Evolutionary conservation across 177 flowering plant genomes (phyloP), one percentile per base, ranked within the genome.

Genomic region (Vitis hybrid): DNA sequence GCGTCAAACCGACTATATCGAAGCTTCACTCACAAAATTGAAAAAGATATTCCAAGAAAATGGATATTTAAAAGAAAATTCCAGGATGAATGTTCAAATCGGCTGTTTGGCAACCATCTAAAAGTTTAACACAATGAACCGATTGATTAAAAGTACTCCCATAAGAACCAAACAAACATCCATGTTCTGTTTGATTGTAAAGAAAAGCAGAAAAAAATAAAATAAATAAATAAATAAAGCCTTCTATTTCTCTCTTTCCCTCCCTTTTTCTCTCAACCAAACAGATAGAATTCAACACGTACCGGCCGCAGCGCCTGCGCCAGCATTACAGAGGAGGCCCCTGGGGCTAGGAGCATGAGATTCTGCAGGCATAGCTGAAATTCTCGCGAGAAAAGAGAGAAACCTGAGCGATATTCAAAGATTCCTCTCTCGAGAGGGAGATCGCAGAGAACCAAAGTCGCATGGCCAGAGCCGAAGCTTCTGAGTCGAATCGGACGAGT

Each of bases 271-370:
- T 15, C 11, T 3, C 17, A 57, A 17, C 47, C 44, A 24, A 24
- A 24, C 28, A 24, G 28, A 24, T 24, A 24, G 28, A 44, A 54
- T 19, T 55, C 18, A 9, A 62, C 12, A 18, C 77, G 15, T 73
- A 95, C 98, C 98, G n/a, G 98, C 97, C 11, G 97, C 92, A 15
- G 97, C 98, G 15, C 98, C 98, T 55, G 98, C 97, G 5, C 89
- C 97, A 11, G 98, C 98, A 76, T 95, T 91, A 76, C 95, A 91
- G 70, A 92, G 95, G 57, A 87, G 72, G 69, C 82, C 87, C 66
- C 68, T 85, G 60, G 91, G 69, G 65, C 67, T 84, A 82, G 83
- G 86, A 67, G 50, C 79, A 79, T 89, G 92, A 64, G 88, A 64
- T 22, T 80, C 76, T 71, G 18, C 51, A 33, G 80, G 15, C 84